These are phyloP conservation scores for Penicillium sclerotigenum DNA, from an alignment of 2,329 filamentous ascomycete genomes.

Conservation along the genomic window DNA sequence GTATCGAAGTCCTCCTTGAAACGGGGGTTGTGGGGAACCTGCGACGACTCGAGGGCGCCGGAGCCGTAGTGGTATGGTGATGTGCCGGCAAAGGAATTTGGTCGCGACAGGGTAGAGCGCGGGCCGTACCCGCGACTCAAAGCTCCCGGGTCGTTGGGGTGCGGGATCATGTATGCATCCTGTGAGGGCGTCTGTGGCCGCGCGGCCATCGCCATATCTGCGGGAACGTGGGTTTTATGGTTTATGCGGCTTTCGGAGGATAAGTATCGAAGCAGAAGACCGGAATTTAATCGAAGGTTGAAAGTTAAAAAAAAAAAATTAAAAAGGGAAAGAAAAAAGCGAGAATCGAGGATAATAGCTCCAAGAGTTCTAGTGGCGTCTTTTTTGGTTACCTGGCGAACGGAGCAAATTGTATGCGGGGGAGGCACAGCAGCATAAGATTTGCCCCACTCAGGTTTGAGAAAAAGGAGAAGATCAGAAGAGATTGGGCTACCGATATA, in stretches of 20 bases:
- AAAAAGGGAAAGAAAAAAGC: conserved; percentile 4
- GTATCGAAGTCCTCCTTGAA: conserved; percentile 41
- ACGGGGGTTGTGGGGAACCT: conserved; percentile 36
- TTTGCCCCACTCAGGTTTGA: conserved; percentile 12
- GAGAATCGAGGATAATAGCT: conserved; percentile 7
- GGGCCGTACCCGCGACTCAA: conserved; percentile 34
- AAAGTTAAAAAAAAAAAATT: not conserved
- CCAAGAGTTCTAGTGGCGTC: conserved; percentile 8
- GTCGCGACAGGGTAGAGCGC: conserved; percentile 35
- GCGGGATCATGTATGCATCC: conserved; percentile 37
- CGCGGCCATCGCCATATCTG: conserved; percentile 38
- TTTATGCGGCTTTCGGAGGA: conserved; percentile 2
- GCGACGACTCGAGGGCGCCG: conserved; percentile 31
- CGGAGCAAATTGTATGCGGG: conserved; percentile 31
- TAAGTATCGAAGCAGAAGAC: not conserved
- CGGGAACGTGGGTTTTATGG: conserved; percentile 17
- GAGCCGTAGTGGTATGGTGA: conserved; percentile 39
- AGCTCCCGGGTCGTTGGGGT: conserved; percentile 28
- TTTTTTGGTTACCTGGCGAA: conserved; percentile 34
- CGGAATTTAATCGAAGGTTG: conserved; percentile 12
- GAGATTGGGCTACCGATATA: conserved; percentile 6
- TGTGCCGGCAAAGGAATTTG: conserved; percentile 40
- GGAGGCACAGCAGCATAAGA: conserved; percentile 13
- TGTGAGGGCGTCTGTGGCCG: conserved; percentile 41
- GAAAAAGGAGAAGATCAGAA: conserved; percentile 5